Evolutionary conservation across 768 basidiomycete genomes (phyloP), one percentile per base, ranked within the genome.

Genomic region (Mycena amicta): DNA sequence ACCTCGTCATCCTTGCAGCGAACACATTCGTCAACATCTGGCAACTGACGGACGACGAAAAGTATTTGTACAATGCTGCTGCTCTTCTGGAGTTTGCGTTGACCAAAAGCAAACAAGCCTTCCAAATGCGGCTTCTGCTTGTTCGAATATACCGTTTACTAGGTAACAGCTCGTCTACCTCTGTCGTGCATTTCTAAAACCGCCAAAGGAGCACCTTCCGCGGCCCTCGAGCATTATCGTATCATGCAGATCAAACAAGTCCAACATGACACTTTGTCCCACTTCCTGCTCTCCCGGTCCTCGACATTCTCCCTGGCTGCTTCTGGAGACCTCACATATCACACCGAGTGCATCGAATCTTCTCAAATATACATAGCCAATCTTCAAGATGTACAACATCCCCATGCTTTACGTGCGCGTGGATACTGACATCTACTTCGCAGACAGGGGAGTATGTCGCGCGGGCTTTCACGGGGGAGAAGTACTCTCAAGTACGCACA

Each of bases 221-320:
- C 85, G 40, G 87, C 91, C 3, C 63, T 93, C 61, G 87, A 92
- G 53, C 92, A 95, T 67, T 95, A 93, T 69, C 85, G 86, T 27
- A 74, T 77, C 23, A 79, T 95, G 76, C 85, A 87, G 59, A 77
- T 92, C 60, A 94, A 94, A 70, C 89, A 92, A 66, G 82, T 95
- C 23, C 93, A 96, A 69, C 83, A 89, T 56, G 95, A 97, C 67
- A 96, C 95, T 1, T 77, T 97, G 6, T 92, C 92, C 1, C 92
- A 96, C 68, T 82, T 92, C 54, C 72, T 94, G 52, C 81, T 94
- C 40, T 85, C 90, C 20, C 83, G 93, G 22, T 83, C 88, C 12
- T 84, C 87, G 22, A 90, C 86, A 0, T 95, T 93, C 76, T 92
- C 91, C 2, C 74, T 89, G 37, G 87, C 90, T 43, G 78, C 89